Conservation (phyloP, 345 rosid genomes). For the Eucalyptus victrix region DNA sequence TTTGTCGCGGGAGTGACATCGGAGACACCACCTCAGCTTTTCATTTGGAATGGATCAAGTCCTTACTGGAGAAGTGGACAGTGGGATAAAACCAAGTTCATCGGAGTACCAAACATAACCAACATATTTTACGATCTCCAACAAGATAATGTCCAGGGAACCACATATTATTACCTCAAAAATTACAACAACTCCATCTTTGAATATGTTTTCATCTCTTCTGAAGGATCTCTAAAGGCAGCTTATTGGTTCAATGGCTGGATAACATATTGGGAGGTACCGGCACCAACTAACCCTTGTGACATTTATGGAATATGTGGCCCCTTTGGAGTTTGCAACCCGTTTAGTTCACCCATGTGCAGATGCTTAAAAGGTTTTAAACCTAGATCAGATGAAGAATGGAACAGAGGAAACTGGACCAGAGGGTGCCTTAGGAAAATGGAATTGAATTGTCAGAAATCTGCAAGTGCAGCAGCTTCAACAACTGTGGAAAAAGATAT, state of each 20-base stretch:
- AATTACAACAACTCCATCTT: not conserved
- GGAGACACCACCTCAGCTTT: slow-evolving; percentile 7
- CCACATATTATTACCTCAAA: not conserved
- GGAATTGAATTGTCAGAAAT: not conserved
- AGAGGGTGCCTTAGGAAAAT: slow-evolving; percentile 11
- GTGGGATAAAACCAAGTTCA: not conserved
- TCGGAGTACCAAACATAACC: not conserved
- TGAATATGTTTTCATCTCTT: not conserved
- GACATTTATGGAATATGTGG: slow-evolving; percentile 16
- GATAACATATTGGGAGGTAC: not conserved
- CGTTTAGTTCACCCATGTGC: not conserved
- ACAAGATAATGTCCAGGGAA: not conserved
- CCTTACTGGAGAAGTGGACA: not conserved
- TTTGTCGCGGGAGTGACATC: not conserved
- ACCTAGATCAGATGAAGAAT: slow-evolving; percentile 1
- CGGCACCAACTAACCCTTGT: slow-evolving; percentile 3
- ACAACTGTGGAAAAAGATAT: not conserved
- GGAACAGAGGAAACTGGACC: slow-evolving; percentile 4
- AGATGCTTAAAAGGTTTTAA: slow-evolving; percentile 14
- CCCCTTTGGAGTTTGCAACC: slow-evolving; percentile 8
- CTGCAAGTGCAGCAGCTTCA: not conserved
- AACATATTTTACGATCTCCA: not conserved
- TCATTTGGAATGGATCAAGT: not conserved
- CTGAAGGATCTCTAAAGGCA: not conserved
- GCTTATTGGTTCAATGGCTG: slow-evolving; percentile 2